phyloP scores from a whole-genome alignment of 768 basidiomycete genomes.

The Kwoniella botswanensis region DNA sequence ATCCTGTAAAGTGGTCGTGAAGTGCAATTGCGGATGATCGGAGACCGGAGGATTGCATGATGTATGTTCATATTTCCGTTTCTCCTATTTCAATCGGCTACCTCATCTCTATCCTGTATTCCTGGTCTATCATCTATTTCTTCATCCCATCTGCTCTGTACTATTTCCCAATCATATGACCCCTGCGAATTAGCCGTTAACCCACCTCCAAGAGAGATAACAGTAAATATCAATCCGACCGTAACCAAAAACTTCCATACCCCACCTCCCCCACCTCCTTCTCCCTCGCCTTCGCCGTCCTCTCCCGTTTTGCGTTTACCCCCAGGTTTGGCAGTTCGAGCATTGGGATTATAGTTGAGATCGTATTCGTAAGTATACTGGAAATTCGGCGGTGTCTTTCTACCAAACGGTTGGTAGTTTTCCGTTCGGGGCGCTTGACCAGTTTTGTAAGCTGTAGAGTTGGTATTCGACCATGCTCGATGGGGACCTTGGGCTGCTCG shows the following conservation, averaged over 20 bases:
- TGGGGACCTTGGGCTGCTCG: slow-evolving; percentile 29
- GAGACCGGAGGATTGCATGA: no score
- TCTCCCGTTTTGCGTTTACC: slow-evolving; percentile 25
- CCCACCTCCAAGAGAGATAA: slow-evolving; percentile 53
- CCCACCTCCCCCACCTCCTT: slow-evolving; percentile 12
- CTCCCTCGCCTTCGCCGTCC: slow-evolving; percentile 22
- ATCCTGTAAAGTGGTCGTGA: no score
- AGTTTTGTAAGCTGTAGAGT: background rate
- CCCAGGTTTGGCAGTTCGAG: slow-evolving; percentile 1
- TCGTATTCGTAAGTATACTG: slow-evolving; percentile 25
- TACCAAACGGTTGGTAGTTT: slow-evolving; percentile 17
- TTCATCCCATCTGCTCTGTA: background rate
- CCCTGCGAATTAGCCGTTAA: slow-evolving; percentile 50
- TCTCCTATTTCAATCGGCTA: no score
- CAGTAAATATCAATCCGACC: slow-evolving; percentile 48
- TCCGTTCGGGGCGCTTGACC: slow-evolving; percentile 6
- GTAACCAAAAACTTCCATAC: slow-evolving; percentile 49
- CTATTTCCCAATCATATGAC: background rate
- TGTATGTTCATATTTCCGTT: no score
- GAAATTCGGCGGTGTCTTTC: slow-evolving; percentile 24
- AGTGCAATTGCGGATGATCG: no score
- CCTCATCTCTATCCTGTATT: no score
- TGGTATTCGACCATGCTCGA: slow-evolving; percentile 16
- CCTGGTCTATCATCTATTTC: no score
- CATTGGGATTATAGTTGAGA: slow-evolving; percentile 20